Evolutionary conservation across 108 stramenopile species (phyloP).

Genomic region (Cyclotella sp.): DNA sequence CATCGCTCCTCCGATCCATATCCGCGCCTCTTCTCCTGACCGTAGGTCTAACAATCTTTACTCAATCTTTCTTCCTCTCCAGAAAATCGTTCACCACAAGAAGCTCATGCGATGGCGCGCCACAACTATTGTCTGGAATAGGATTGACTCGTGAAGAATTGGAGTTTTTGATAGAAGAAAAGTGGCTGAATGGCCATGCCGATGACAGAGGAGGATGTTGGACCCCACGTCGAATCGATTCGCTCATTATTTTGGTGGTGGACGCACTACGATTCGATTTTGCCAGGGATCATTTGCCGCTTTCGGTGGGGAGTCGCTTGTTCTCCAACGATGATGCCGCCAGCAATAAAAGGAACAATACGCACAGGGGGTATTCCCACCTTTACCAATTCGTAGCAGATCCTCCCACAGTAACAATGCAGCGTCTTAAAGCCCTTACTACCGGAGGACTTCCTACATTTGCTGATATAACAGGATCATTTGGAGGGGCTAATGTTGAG

Average conservation of each 20-base stretch:
- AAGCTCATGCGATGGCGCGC: conserved; percentile 46
- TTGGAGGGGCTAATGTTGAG: conserved; percentile 79
- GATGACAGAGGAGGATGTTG: conserved; percentile 63
- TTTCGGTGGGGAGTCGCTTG: conserved; percentile 73
- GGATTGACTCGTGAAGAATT: conserved; percentile 23
- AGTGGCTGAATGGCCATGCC: conserved; percentile 19
- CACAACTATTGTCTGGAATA: conserved; percentile 9
- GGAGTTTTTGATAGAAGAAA: conserved; percentile 13
- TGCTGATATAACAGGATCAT: conserved; percentile 83
- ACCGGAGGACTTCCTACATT: conserved; percentile 98
- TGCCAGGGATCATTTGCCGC: conserved; percentile 75
- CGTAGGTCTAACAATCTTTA: conserved; percentile 53
- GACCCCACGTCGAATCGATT: conserved; percentile 78
- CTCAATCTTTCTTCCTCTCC: conserved; percentile 75
- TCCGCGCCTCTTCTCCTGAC: conserved; percentile 29
- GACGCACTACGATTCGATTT: conserved; percentile 98
- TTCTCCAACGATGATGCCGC: conserved; percentile 14
- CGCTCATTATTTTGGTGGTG: conserved; percentile 87
- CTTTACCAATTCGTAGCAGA: conserved; percentile 94
- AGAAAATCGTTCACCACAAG: conserved; percentile 58
- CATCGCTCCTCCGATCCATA: background rate
- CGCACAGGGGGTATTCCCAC: conserved; percentile 45
- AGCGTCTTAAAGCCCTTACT: conserved; percentile 95
- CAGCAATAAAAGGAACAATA: conserved; percentile 11
- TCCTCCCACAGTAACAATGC: conserved; percentile 99